Conservation (phyloP, 208 protist species). For the Polymyxa betae region DNA sequence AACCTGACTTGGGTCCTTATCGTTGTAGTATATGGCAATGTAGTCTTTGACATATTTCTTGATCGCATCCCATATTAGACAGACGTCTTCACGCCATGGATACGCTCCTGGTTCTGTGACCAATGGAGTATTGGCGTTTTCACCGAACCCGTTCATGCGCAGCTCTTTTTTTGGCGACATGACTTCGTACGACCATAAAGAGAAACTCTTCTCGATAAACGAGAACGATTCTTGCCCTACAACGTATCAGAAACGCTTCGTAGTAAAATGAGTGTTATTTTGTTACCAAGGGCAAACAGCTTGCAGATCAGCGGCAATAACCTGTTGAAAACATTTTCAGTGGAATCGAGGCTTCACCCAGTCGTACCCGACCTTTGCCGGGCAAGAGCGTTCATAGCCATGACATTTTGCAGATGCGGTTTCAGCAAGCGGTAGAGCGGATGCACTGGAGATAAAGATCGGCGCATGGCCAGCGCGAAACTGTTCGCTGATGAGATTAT, state of each 20-base stretch:
- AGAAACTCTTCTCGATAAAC: neutral
- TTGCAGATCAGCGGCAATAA: neutral
- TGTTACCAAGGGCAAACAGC: slow-evolving; percentile 25
- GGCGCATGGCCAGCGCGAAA: neutral
- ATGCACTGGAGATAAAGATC: slow-evolving; percentile 19
- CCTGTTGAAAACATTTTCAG: neutral
- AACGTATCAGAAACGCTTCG: neutral
- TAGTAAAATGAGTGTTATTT: neutral
- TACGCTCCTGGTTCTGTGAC: neutral
- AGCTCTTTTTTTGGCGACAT: neutral
- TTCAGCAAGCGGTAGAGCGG: slow-evolving; percentile 10
- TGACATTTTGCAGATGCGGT: neutral
- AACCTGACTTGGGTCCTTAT: neutral
- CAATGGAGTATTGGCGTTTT: neutral
- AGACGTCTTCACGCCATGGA: slow-evolving; percentile 47
- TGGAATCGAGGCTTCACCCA: neutral
- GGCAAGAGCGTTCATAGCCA: slow-evolving; percentile 10
- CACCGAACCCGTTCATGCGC: neutral
- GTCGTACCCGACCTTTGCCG: slow-evolving; percentile 4
- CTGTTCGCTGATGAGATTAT: no score
- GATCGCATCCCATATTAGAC: slow-evolving; percentile 10
- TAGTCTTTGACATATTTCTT: neutral
- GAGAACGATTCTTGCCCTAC: neutral
- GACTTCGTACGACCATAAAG: neutral
- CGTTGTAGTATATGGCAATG: slow-evolving; percentile 12